Conservation (phyloP, 2,329 filamentous ascomycete species). For the Mycosphaerella sp. region DNA sequence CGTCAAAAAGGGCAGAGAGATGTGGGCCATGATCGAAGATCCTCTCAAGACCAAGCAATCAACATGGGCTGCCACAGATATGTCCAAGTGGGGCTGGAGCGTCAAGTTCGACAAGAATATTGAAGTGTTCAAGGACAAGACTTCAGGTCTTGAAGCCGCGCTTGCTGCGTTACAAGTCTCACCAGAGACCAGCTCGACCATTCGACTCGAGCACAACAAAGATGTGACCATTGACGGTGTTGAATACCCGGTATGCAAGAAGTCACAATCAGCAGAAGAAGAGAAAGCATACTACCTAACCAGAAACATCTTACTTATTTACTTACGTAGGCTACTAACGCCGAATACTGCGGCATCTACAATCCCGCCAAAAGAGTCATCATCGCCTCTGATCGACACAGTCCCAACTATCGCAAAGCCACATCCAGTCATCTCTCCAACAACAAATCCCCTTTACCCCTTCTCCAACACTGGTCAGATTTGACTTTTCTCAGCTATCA, state of each 20-base stretch:
- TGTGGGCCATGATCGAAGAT: slow-evolving; percentile 1
- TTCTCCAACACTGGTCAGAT: slow-evolving; percentile 5
- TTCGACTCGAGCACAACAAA: slow-evolving; percentile 1
- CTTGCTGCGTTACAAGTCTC: background rate
- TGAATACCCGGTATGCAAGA: background rate
- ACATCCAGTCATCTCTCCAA: background rate
- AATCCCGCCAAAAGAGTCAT: background rate
- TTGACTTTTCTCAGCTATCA: slow-evolving; percentile 5
- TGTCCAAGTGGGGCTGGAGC: slow-evolving; percentile 4
- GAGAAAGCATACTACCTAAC: background rate
- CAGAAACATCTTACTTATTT: background rate
- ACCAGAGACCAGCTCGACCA: background rate
- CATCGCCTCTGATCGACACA: slow-evolving; percentile 5
- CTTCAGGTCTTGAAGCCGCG: slow-evolving; percentile 1
- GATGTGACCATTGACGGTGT: background rate
- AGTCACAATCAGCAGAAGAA: too few relatives aligned
- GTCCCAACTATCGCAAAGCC: background rate
- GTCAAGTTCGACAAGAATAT: slow-evolving; percentile 4
- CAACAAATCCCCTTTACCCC: slow-evolving; percentile 1
- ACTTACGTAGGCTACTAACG: background rate
- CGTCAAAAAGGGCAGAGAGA: slow-evolving; percentile 1
- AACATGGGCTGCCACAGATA: background rate
- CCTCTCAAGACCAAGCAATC: slow-evolving; percentile 1
- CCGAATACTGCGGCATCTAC: slow-evolving; percentile 7
- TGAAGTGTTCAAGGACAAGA: slow-evolving; percentile 8